phyloP scores from a whole-genome alignment of 2,329 filamentous ascomycete species.

The Cucurbitaria berberidis region DNA sequence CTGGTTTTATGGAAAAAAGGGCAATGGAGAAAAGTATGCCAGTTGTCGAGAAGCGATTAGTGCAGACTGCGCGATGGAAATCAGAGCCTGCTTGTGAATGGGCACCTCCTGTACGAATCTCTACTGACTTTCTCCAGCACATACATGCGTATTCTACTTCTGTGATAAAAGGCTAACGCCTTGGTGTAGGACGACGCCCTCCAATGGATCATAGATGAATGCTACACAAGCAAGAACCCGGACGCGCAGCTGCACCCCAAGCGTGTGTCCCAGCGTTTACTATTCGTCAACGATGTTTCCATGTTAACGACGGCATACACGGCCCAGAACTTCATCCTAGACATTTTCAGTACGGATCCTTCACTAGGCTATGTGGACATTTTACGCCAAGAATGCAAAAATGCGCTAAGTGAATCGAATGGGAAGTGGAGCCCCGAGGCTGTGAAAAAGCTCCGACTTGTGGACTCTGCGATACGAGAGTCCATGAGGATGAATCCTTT shows the following conservation, averaged over 20 bases:
- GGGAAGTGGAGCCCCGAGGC: slow-evolving; percentile 20
- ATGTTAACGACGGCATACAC: slow-evolving; percentile 20
- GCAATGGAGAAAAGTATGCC: slow-evolving; percentile 17
- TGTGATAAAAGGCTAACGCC: too few species aligned
- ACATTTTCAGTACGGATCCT: slow-evolving; percentile 20
- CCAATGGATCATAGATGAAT: slow-evolving; percentile 24
- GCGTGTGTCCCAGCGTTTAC: slow-evolving; percentile 10
- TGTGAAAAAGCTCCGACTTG: slow-evolving; percentile 15
- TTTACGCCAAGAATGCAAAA: slow-evolving; percentile 15
- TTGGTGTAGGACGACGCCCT: slow-evolving; percentile 17
- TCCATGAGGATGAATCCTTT: slow-evolving; percentile 23
- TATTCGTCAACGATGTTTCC: slow-evolving; percentile 24
- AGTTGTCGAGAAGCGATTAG: slow-evolving; percentile 17
- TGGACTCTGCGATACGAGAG: slow-evolving; percentile 21
- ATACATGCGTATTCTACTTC: not conserved
- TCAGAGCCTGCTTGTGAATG: too few species aligned
- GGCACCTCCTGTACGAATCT: not conserved
- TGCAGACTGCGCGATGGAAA: not conserved
- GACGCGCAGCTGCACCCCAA: slow-evolving; percentile 12
- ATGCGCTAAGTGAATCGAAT: slow-evolving; percentile 10
- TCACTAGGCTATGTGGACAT: slow-evolving; percentile 16
- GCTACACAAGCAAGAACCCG: slow-evolving; percentile 9
- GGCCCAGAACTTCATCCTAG: slow-evolving; percentile 21
- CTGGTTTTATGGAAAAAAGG: slow-evolving; percentile 13
- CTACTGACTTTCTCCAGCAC: too few species aligned